Conservation (phyloP, 1,284 basidiomycete species). For the Quambalaria eucalypti region DNA sequence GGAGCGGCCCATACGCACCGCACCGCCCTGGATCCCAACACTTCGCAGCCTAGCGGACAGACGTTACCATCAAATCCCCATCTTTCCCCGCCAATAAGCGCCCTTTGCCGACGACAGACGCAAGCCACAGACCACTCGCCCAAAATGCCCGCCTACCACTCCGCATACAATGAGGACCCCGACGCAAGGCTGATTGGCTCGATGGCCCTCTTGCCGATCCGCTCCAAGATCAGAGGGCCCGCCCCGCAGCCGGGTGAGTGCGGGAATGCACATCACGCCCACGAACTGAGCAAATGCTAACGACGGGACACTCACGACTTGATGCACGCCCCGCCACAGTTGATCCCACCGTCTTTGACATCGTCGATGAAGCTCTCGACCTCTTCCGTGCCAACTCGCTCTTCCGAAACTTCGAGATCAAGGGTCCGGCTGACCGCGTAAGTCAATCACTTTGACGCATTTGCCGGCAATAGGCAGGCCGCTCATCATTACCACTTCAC, state of each 20-base stretch:
- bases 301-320: too few relatives aligned
- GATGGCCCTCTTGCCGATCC: constrained; percentile 80
- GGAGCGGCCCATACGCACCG: too few relatives aligned
- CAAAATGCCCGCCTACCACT: constrained; percentile 68
- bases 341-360: constrained; percentile 70
- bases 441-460: too few relatives aligned
- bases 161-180: constrained; percentile 73
- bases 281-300: background rate
- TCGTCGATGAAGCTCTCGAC: constrained; percentile 91
- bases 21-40: too few relatives aligned
- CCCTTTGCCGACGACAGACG: too few relatives aligned
- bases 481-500: background rate
- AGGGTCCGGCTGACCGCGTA: constrained; percentile 83
- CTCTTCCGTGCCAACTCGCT: constrained; percentile 98
- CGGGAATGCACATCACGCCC: background rate
- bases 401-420: constrained; percentile 99
- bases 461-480: background rate
- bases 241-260: constrained; percentile 65
- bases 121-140: too few relatives aligned
- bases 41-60: too few relatives aligned
- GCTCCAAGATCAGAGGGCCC: constrained; percentile 80
- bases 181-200: constrained; percentile 78
- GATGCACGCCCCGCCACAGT: constrained; percentile 49
- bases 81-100: too few relatives aligned
- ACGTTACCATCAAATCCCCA: too few relatives aligned